Evolutionary conservation across 345 rosid species (phyloP).

Genomic region (Raphanus sativus): DNA sequence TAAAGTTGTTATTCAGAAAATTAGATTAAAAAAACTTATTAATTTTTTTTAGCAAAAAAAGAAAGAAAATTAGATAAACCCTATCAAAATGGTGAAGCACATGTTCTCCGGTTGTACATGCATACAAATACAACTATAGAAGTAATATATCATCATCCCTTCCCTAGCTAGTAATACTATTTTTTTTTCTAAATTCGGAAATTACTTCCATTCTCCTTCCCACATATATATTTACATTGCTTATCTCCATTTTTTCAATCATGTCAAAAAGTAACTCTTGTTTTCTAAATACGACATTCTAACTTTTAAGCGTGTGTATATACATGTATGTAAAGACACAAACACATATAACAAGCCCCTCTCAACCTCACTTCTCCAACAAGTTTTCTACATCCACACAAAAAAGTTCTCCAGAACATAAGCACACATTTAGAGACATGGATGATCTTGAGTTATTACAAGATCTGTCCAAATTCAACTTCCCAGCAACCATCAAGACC

Average conservation of each 20-base stretch:
- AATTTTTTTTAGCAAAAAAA: too few relatives aligned
- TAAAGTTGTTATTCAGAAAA: neutral
- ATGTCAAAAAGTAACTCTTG: constrained; percentile 26
- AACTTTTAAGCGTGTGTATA: neutral
- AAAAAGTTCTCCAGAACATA: too few relatives aligned
- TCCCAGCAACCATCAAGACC: too few relatives aligned
- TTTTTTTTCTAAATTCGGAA: constrained; percentile 22
- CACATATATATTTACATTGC: constrained; percentile 14
- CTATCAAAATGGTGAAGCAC: constrained; percentile 7
- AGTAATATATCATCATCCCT: constrained; percentile 14
- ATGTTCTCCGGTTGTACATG: constrained; percentile 19
- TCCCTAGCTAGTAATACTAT: constrained; percentile 16
- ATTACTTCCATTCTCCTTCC: constrained; percentile 7
- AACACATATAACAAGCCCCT: too few relatives aligned
- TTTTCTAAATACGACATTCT: constrained; percentile 20
- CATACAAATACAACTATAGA: constrained; percentile 10
- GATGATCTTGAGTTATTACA: too few relatives aligned
- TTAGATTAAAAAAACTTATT: too few relatives aligned
- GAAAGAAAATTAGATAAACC: constrained; percentile 1
- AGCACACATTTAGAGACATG: too few relatives aligned
- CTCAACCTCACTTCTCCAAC: too few relatives aligned
- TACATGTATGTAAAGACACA: constrained; percentile 30
- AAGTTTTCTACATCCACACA: too few relatives aligned
- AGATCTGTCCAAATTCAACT: too few relatives aligned
- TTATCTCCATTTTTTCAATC: neutral